Evolutionary conservation across 2,329 filamentous ascomycete species (phyloP), one percentile per base, ranked within the genome.

Genomic region (Talaromyces islandicus): DNA sequence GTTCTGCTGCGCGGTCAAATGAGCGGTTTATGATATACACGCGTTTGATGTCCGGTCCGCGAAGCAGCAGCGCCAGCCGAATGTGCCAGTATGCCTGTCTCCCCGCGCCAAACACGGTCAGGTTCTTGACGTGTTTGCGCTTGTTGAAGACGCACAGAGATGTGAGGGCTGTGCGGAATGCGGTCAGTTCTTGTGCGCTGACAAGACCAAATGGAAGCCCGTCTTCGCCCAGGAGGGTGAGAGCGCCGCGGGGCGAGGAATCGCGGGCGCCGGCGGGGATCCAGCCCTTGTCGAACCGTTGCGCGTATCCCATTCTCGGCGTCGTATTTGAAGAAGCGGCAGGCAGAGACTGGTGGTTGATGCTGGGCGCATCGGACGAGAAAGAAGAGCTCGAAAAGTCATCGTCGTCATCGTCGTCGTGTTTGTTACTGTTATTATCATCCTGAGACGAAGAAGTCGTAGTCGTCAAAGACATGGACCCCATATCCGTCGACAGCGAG

Each of bases 71-170:
- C 0, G 92, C 88, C 4, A 97, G 83, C 0, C 92, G 88, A 50
- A 96, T 85, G 72, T 97, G 93, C 92, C 92, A 97, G 78, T 93
- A 96, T 12, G 93, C 93, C 77, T 97, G 92, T 66, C 88, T 86
- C 52, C 93, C 93, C 35, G 89, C 88, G 25, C 93, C 93, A 72
- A 97, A 97, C 57, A 96, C 88, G 14, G 88, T 87, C 11, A 97
- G 71, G 14, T 87, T 90, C 70, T 88, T 87, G 48, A 96, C 88
- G 29, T 83, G 83, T 59, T 83, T 79, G 59, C 93, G 89, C 68
- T 74, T 82, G 69, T 85, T 84, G 19, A 88, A 79, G 65, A 88
- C 78, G 60, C 87, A 83, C 12, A 83, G 82, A 6, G 78, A 69
- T 0, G 84, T 83, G 12, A 90, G 75, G 0, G 87, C 85, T 0